These are phyloP conservation scores for Diaporthe citrichinensis DNA, from an alignment of 2,329 filamentous ascomycete species.

Conservation along the genomic window DNA sequence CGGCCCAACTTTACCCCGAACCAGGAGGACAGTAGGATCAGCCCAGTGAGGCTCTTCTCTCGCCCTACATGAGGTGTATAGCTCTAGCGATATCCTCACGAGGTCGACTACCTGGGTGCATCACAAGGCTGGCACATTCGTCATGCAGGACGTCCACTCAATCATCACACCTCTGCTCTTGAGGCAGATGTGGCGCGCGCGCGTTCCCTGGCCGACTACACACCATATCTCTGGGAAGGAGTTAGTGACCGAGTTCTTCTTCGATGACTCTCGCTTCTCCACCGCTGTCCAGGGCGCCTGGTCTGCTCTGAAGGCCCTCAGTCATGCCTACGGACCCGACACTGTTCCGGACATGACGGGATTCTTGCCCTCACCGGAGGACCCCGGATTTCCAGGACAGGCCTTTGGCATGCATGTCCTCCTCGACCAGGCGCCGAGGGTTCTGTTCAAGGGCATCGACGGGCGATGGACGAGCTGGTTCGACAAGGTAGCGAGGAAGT, in stretches of 20 bases:
- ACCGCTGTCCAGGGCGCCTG: slow-evolving; percentile 26
- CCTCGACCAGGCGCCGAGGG: slow-evolving; percentile 48
- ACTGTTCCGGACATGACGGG: slow-evolving; percentile 45
- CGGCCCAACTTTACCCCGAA: slow-evolving; percentile 14
- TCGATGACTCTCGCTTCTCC: neutral
- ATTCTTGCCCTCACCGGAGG: slow-evolving; percentile 45
- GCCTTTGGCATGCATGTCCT: slow-evolving; percentile 48
- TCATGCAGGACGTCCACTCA: slow-evolving; percentile 27
- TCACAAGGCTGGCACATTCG: neutral
- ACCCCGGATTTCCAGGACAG: slow-evolving; percentile 45
- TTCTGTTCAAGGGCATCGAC: slow-evolving; percentile 46
- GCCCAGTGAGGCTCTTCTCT: neutral
- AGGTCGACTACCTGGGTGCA: too few relatives aligned
- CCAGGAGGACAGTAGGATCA: too few relatives aligned
- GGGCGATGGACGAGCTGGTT: slow-evolving; percentile 49
- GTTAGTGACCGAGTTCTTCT: slow-evolving; percentile 16
- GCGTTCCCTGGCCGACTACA: slow-evolving; percentile 8
- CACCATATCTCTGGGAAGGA: neutral
- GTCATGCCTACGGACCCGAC: slow-evolving; percentile 44
- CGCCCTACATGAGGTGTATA: too few relatives aligned
- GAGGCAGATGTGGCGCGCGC: slow-evolving; percentile 1
- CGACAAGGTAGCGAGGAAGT: slow-evolving; percentile 43
- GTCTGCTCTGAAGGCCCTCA: slow-evolving; percentile 45
- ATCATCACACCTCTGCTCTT: slow-evolving; percentile 27
- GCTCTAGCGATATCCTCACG: neutral